These are phyloP conservation scores for Baeospora myosura DNA, from an alignment of 1,284 basidiomycete species.

Conservation along the genomic window DNA sequence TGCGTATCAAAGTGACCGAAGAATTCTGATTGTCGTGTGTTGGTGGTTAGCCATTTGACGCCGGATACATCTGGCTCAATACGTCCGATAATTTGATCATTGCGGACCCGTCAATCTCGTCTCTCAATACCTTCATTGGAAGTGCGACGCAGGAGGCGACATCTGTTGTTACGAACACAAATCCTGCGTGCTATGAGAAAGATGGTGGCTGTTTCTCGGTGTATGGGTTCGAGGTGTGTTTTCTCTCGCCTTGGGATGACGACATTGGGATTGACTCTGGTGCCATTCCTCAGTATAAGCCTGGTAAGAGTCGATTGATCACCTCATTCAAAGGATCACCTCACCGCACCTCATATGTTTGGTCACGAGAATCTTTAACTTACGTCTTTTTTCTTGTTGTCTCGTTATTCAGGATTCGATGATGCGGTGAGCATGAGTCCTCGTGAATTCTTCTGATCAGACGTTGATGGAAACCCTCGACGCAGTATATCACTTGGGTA, in stretches of 20 bases:
- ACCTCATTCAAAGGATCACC: not conserved
- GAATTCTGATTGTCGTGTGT: constrained; percentile 11
- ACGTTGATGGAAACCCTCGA: not conserved
- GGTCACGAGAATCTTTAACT: not conserved
- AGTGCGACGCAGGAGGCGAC: constrained; percentile 48
- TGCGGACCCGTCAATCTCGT: constrained; percentile 32
- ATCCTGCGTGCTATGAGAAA: constrained; percentile 35
- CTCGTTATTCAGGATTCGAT: constrained; percentile 18
- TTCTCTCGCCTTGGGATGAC: not conserved
- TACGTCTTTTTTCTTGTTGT: not conserved
- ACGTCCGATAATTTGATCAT: constrained; percentile 36
- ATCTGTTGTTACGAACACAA: constrained; percentile 25
- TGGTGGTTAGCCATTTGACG: constrained; percentile 46
- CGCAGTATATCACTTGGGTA: constrained; percentile 54
- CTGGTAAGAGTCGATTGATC: too few species aligned
- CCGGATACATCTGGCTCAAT: constrained; percentile 36
- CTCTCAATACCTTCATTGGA: constrained; percentile 46
- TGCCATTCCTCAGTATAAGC: constrained; percentile 13
- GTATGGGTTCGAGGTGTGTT: constrained; percentile 54
- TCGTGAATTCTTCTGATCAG: not conserved
- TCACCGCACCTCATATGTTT: not conserved
- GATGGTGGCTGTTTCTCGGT: constrained; percentile 39
- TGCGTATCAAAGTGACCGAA: not conserved
- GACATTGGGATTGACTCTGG: constrained; percentile 1
- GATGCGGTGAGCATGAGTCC: constrained; percentile 20